A percentile compares a stretch with the other conserved stretches of the same genome.
Evolutionary conservation across 2,329 filamentous ascomycete genomes (phyloP).

Genomic region (Neonectria sp.): DNA sequence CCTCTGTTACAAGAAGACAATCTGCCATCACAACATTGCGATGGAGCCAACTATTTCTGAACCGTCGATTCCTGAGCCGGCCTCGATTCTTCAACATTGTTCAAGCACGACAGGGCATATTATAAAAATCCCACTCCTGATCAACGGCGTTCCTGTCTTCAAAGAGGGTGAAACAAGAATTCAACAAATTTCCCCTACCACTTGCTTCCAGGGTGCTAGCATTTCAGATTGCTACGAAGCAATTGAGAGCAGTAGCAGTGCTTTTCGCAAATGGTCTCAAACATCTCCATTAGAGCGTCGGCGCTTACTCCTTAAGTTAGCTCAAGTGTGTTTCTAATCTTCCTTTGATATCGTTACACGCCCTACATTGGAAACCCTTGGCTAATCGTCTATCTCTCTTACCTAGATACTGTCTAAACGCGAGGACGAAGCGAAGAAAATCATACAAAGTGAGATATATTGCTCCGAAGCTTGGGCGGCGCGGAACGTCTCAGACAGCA

Average conservation of each 20-base stretch:
- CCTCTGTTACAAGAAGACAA: too few species aligned
- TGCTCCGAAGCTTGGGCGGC: conserved; percentile 15
- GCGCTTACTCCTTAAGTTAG: not conserved
- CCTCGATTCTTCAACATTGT: not conserved
- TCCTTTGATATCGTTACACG: too few species aligned
- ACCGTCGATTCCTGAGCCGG: not conserved
- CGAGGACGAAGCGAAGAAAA: not conserved
- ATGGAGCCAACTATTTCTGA: not conserved
- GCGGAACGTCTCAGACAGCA: conserved; percentile 7
- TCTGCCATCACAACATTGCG: too few species aligned
- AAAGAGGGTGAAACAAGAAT: not conserved
- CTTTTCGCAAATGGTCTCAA: not conserved
- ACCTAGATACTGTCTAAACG: not conserved
- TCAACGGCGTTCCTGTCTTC: not conserved
- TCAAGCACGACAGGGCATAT: not conserved
- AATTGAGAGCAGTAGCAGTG: not conserved
- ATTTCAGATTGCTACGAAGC: not conserved
- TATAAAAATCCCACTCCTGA: not conserved
- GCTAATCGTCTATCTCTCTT: too few species aligned
- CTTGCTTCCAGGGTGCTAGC: not conserved
- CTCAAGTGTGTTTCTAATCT: not conserved
- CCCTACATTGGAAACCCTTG: too few species aligned
- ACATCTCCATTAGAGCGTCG: not conserved
- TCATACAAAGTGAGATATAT: conserved; percentile 17
- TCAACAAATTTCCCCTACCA: not conserved